A percentile compares a stretch with the other conserved stretches of the same genome.
These are phyloP conservation scores for Hypoxylon rubiginosum DNA, from an alignment of 2,329 filamentous ascomycete species.

Conservation along the genomic window DNA sequence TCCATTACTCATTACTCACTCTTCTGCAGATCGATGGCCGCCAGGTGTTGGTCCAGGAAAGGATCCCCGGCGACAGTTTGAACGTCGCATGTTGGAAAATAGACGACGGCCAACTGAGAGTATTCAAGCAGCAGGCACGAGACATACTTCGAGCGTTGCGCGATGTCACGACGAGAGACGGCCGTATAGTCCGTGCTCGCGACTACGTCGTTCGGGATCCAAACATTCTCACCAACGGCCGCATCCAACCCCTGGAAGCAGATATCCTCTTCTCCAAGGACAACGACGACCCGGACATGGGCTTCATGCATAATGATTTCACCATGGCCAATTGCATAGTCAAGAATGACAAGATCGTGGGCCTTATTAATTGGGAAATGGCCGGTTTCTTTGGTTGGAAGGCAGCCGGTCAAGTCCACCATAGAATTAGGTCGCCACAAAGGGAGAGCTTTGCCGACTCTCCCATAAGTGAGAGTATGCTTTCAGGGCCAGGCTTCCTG, in stretches of 20 bases:
- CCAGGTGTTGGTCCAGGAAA: constrained; percentile 56
- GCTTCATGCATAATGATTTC: constrained; percentile 58
- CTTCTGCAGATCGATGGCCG: constrained; percentile 52
- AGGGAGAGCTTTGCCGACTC: constrained; percentile 42
- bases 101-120: constrained; percentile 9
- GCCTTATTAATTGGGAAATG: constrained; percentile 59
- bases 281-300: constrained; percentile 45
- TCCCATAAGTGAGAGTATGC: not conserved
- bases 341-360: constrained; percentile 55
- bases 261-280: constrained; percentile 51
- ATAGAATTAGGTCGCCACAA: constrained; percentile 43
- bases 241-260: constrained; percentile 52
- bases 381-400: constrained; percentile 52
- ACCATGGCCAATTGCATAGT: constrained; percentile 56
- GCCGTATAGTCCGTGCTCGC: constrained; percentile 27
- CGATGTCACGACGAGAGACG: constrained; percentile 14
- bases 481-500: not conserved
- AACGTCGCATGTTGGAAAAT: constrained; percentile 49
- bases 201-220: constrained; percentile 45
- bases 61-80: constrained; percentile 55
- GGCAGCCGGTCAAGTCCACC: constrained; percentile 49
- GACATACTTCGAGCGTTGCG: not conserved
- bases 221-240: constrained; percentile 36
- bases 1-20: constrained; percentile 8
- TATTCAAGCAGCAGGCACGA: not conserved